Evolutionary conservation across 768 basidiomycete species (phyloP).

Genomic region (Lactifluus pinguis): DNA sequence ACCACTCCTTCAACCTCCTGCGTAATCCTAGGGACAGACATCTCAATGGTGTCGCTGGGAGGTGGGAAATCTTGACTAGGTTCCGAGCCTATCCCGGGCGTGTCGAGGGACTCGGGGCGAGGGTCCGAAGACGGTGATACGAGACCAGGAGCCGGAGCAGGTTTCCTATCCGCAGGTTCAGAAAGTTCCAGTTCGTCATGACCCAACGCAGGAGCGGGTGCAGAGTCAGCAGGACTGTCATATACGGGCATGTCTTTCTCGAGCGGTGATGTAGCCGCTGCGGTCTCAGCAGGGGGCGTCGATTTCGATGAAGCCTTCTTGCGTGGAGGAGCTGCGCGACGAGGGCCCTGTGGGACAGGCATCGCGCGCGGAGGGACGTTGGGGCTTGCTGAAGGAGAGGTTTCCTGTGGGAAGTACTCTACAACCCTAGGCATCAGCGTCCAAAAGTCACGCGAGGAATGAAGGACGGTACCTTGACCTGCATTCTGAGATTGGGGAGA

Average conservation of each 20-base stretch:
- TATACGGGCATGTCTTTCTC: background rate
- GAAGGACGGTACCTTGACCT: background rate
- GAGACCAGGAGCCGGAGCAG: background rate
- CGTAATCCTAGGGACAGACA: background rate
- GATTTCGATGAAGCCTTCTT: constrained; percentile 16
- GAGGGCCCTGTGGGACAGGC: constrained; percentile 30
- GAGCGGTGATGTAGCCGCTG: background rate
- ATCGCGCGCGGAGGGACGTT: constrained; percentile 20
- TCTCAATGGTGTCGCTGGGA: background rate
- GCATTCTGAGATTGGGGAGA: background rate
- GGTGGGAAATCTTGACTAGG: background rate
- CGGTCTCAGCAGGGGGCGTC: background rate
- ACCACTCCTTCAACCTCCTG: background rate
- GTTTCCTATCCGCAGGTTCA: background rate
- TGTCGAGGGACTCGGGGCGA: constrained; percentile 4
- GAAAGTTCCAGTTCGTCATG: background rate
- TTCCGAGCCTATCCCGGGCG: background rate
- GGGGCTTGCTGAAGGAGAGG: constrained; percentile 1
- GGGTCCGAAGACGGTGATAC: constrained; percentile 1
- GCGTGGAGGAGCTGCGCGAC: constrained; percentile 30
- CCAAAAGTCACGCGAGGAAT: background rate
- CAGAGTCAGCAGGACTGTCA: background rate
- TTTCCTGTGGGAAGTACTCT: constrained; percentile 10
- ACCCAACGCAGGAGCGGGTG: background rate
- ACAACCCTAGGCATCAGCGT: background rate